Conservation (phyloP, 78 protist species). For the Guillardia theta region DNA sequence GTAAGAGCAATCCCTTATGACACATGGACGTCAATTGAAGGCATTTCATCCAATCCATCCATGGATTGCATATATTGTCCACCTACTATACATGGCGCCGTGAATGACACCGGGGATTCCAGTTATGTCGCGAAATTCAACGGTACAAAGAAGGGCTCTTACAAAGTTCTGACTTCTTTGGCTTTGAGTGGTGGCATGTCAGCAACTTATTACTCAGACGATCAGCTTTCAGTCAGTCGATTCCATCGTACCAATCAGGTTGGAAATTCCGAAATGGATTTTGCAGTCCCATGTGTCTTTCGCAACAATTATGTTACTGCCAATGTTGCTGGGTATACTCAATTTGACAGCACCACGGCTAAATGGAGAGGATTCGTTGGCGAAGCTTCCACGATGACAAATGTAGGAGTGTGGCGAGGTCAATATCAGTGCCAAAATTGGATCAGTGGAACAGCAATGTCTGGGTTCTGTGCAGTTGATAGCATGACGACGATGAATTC, state of each 20-base stretch:
- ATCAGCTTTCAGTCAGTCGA: background rate
- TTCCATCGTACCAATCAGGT: background rate
- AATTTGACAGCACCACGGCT: background rate
- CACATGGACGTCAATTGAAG: background rate
- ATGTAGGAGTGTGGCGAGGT: background rate
- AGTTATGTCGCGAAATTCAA: background rate
- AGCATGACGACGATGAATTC: no score
- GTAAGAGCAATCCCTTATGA: background rate
- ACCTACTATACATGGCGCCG: background rate
- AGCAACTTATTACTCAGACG: background rate
- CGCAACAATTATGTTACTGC: background rate
- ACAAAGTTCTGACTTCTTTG: conserved; percentile 14
- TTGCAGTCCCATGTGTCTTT: background rate
- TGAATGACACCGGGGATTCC: background rate
- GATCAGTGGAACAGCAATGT: background rate
- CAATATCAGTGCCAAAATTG: background rate
- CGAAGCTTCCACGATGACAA: background rate
- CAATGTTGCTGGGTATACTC: background rate
- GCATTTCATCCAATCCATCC: no score
- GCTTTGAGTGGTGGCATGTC: conserved; percentile 8
- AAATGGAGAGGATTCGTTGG: background rate
- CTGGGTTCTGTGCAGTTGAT: background rate
- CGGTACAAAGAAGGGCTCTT: conserved; percentile 17
- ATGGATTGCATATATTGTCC: conserved; percentile 3
- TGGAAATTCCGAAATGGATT: background rate